These are phyloP conservation scores for Xylaria sp. DNA, from an alignment of 2,329 filamentous ascomycete species.

Conservation along the genomic window DNA sequence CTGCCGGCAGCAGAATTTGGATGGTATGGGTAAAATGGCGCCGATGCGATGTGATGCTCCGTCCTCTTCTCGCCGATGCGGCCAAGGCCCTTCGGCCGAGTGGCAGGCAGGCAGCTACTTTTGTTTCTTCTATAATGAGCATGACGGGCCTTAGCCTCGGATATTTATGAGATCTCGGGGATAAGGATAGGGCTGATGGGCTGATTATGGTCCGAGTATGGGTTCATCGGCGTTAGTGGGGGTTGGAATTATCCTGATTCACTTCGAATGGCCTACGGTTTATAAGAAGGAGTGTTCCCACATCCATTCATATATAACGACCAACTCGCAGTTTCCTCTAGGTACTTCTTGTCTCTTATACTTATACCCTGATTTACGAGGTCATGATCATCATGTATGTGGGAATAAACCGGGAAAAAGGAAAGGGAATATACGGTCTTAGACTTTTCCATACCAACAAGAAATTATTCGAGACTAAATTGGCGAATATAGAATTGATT, in stretches of 20 bases:
- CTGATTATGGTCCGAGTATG: constrained; percentile 33
- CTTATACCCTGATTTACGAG: constrained; percentile 25
- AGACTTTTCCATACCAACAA: not conserved
- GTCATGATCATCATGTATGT: constrained; percentile 16
- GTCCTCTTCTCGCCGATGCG: not conserved
- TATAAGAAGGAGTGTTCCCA: constrained; percentile 16
- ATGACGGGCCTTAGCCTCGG: constrained; percentile 1
- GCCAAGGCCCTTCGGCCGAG: constrained; percentile 1
- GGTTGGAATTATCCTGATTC: constrained; percentile 2
- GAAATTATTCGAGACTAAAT: not conserved
- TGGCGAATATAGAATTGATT: constrained; percentile 4
- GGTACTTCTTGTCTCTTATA: constrained; percentile 1
- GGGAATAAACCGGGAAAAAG: not conserved
- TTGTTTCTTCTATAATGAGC: not conserved
- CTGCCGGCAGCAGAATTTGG: not conserved
- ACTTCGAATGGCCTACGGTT: not conserved
- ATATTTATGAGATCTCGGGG: not conserved
- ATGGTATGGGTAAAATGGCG: constrained; percentile 1
- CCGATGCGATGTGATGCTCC: not conserved
- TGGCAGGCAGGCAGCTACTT: not conserved
- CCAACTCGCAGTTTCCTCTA: not conserved
- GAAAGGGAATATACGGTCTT: not conserved
- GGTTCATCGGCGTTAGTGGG: constrained; percentile 18
- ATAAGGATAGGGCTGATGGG: constrained; percentile 13
- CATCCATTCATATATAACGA: not conserved